Base-by-base conservation (phyloP, 345 rosid species). In the Eutrema heterophyllum region DNA sequence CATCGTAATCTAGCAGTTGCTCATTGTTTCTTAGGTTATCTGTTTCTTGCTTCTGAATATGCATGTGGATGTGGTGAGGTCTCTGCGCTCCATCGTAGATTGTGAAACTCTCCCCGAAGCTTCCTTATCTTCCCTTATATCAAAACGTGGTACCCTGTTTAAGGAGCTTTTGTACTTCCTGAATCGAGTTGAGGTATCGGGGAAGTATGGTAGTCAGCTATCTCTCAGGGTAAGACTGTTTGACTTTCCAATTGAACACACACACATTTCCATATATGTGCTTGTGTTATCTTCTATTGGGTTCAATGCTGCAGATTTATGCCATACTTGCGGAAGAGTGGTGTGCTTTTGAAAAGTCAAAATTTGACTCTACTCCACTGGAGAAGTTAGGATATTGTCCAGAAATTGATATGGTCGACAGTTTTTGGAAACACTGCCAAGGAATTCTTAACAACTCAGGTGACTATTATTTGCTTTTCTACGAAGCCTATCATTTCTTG, bases 361-460 rank as follows among this genome's bases (percentile, higher is more conserved):
- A 57, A 63, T 92, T 85, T 83, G 84, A 81, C 66, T 86, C 89
- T 9, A 86, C 93, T 65, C 87, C 84, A 76, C 86, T 95, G 75
- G 92, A 86, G 78, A 79, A 64, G 58, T 74, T 92, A 72, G 98
- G 97, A 52, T 92, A 83, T 72, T 76, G 83, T 80, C 94, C 99
- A 35, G 92, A 88, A 77, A 52, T 49, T 56, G 74, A 82, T 67
- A 55, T 83, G 73, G 80, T 91, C 74, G 82, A 81, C 68, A 92
- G 87, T 67, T 95, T 86, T 50, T 95, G 99, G 99, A 80, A 75
- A 76, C 89, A 92, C 67, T 90, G 96, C 76, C 93, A 86, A 81
- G 82, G 78, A 55, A 90, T 83, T 67, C 84, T 95, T 41, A 82
- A 82, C 57, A 81, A 79, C 75, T 84, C 97, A 84, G 99, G 99